Base-by-base conservation (phyloP, 805 yeast species). In the Candida takata region DNA sequence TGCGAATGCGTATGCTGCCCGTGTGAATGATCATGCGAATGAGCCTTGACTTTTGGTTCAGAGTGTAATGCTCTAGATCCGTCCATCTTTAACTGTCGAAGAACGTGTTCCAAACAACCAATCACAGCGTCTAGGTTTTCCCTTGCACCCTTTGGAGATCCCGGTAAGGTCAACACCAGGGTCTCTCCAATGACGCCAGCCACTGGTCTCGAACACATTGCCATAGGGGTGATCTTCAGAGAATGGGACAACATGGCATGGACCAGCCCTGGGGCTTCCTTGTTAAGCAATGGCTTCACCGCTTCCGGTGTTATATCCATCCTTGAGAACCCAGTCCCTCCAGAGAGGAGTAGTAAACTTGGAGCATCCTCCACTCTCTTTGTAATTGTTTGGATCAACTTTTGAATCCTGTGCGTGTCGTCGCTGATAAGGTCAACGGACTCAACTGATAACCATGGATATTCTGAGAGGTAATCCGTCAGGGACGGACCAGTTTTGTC, bases 261-360 rank as follows among this genome's bases (percentile, higher is more conserved):
- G 6, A 65, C 69, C 8, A 72, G 47, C 2, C 77, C 78, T 2
- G 73, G 70, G 0, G 77, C 74, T 28, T 62, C 61, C 35, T 53
- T 60, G 12, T 66, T 62, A 1, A 72, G 28, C 24, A 72, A 31
- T 5, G 69, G 64, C 34, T 42, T 51, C 6, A 72, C 54, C 2
- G 75, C 74, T 34, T 72, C 79, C 0, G 77, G 77, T 3, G 79
- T 71, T 7, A 57, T 47, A 48, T 72, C 79, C 6, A 57, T 47
- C 4, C 43, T 45, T 3, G 68, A 51, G 47, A 72, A 69, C 6
- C 79, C 78, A 0, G 79, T 72, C 0, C 79, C 77, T 4, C 79
- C 79, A 20, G 68, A 54, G 1, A 75, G 67, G n/a, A 72, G 28
- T 8, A 72, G 51, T 14, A 70, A 41, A 27, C 24, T 15, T 3